A percentile compares a stretch with the other conserved stretches of the same genome.
Evolutionary conservation across 129 eudicot species (phyloP).

Genomic region (Oenanthe sinensis): DNA sequence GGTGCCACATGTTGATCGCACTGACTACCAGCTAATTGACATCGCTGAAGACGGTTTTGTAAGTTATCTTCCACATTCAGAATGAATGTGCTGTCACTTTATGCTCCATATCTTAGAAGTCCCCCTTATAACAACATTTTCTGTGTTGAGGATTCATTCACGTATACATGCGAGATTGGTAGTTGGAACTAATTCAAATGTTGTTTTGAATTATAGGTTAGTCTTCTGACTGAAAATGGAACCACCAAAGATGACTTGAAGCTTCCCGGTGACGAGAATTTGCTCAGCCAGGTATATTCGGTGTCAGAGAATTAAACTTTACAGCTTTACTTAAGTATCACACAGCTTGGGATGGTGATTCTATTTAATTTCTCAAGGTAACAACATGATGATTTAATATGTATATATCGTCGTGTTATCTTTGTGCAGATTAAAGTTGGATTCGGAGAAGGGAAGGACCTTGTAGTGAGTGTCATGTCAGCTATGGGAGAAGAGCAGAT

Average conservation of each 20-base stretch:
- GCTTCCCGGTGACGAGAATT: neutral
- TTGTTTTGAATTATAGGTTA: neutral
- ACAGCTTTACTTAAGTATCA: neutral
- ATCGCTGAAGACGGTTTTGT: constrained; percentile 10
- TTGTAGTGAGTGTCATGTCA: constrained; percentile 11
- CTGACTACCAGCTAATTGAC: constrained; percentile 4
- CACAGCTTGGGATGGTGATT: too few relatives aligned
- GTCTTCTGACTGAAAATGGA: constrained; percentile 2
- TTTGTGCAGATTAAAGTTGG: constrained; percentile 1
- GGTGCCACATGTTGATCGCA: constrained; percentile 3
- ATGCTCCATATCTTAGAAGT: neutral
- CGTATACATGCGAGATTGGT: neutral
- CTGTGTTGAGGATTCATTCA: neutral
- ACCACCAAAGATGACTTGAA: constrained; percentile 3
- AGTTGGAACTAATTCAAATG: neutral
- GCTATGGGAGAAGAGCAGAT: constrained; percentile 10
- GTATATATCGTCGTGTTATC: neutral
- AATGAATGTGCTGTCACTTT: neutral
- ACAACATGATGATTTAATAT: neutral
- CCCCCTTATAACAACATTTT: neutral
- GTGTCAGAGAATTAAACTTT: too few relatives aligned
- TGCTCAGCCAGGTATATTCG: neutral
- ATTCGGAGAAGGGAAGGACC: neutral
- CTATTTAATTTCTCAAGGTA: too few relatives aligned
- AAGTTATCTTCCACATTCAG: neutral